A percentile compares a stretch with the other conserved stretches of the same genome.
These are phyloP conservation scores for Populus euphratica DNA, from an alignment of 345 rosid species.

Conservation along the genomic window DNA sequence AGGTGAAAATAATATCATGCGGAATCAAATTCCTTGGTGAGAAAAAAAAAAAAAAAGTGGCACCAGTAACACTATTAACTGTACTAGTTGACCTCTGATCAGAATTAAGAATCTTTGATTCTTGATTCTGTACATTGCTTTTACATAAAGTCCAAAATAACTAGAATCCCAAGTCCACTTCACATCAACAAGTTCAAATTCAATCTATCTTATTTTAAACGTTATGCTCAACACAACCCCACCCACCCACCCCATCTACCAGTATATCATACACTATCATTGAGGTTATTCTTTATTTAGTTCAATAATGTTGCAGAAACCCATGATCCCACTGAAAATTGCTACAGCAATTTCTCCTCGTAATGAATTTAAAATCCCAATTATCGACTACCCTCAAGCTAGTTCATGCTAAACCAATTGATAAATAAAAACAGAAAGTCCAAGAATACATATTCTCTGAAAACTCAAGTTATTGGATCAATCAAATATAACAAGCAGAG, in stretches of 20 bases:
- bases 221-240: background rate
- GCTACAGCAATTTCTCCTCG: background rate
- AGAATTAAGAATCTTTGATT: background rate
- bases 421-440: background rate
- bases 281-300: background rate
- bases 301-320: background rate
- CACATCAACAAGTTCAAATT: background rate
- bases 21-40: background rate
- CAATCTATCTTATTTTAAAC: background rate
- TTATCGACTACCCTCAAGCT: background rate
- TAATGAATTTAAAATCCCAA: background rate
- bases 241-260: background rate
- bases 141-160: background rate
- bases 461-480: background rate
- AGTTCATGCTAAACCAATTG: background rate
- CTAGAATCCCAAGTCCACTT: background rate
- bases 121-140: slow-evolving; percentile 4
- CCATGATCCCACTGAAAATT: background rate
- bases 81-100: background rate
- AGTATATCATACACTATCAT: background rate
- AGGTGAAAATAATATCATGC: background rate
- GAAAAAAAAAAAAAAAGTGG: background rate
- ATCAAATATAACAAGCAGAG: background rate
- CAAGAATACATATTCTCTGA: background rate
- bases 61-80: background rate